Evolutionary conservation across 2,329 filamentous ascomycete genomes (phyloP), one percentile per base, ranked within the genome.

Genomic region (Claviceps fusiformis): DNA sequence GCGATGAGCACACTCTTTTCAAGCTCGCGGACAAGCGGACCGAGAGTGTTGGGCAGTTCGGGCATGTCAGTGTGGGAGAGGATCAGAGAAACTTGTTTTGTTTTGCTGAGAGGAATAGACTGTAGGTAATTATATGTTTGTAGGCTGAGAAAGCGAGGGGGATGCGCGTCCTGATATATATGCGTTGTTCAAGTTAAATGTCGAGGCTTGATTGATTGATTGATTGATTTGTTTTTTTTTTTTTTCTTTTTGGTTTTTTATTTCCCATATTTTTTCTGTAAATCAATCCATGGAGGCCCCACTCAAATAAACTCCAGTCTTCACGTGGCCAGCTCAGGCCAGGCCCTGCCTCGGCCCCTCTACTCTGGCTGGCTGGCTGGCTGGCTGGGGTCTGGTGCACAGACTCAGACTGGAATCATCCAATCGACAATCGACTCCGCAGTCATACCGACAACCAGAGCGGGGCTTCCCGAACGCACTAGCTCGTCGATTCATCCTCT

Each of bases 31-130:
- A 52, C 1, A 29, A 48, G 1, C 31, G 19, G 0, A 3, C 46
- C 0, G 62, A 67, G 13, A 62, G 61, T 2, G 57, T 67, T 7
- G 62, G 63, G 8, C 55, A 54, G 51, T 56, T 31, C 3, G 61
- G 60, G 3, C 33, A 35, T 1, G 60, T 59, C 6, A 53, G 27
- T 3, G 47, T 31, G 4, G 54, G 53, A 8, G 53, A 56, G 8
- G 59, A 59, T 24, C 52, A 46, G 2, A 55, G 52, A 48, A 62
- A 62, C n/a, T 35, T 61, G 4, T 62, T 62, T 41, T 57, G 51
- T 35, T 55, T 63, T 6, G 52, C 57, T 2, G 8, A 45, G n/a
- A 54, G 54, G 41, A 46, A 50, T 13, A 61, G 56, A 44, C 53
- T 62, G 46, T 61, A 37, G 35, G 3, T 9, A 9, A 37, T 19